phyloP scores from a whole-genome alignment of 345 rosid species.

The Citrus sinensis region DNA sequence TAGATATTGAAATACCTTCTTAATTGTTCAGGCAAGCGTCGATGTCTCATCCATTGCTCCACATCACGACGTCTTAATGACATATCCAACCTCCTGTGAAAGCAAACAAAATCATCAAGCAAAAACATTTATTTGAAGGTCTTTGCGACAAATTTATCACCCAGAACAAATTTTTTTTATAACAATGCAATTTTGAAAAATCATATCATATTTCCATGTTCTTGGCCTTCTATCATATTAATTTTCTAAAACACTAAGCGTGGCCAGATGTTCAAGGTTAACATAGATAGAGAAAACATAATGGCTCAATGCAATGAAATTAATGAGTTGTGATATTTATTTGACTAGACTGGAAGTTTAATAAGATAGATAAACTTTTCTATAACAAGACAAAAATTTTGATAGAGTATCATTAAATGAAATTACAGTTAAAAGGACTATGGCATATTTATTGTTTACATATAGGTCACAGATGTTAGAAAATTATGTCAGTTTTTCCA shows the following conservation, averaged over 20 bases:
- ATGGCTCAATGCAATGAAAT: background rate
- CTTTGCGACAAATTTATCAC: no score
- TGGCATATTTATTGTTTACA: background rate
- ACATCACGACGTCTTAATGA: conserved; percentile 82
- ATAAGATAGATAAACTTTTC: no score
- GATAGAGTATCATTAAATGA: background rate
- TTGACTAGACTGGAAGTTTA: no score
- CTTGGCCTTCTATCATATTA: background rate
- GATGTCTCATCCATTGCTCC: conserved; percentile 95
- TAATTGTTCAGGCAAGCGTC: conserved; percentile 62
- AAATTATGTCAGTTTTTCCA: no score
- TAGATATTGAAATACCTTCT: conserved; percentile 38
- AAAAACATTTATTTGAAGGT: background rate
- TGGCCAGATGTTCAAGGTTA: background rate
- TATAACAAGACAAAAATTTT: background rate
- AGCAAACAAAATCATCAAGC: conserved; percentile 9
- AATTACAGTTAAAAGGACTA: background rate
- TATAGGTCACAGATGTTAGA: no score
- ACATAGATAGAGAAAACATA: background rate
- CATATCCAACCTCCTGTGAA: conserved; percentile 74
- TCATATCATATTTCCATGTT: background rate
- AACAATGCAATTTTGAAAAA: background rate
- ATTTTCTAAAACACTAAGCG: background rate
- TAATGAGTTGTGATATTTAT: background rate
- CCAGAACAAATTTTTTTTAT: background rate